Percentiles rank a stretch among this genome's conserved stretches.
Evolutionary conservation across 163 green algal genomes (phyloP).

Genomic region (Chloromonas sp.): DNA sequence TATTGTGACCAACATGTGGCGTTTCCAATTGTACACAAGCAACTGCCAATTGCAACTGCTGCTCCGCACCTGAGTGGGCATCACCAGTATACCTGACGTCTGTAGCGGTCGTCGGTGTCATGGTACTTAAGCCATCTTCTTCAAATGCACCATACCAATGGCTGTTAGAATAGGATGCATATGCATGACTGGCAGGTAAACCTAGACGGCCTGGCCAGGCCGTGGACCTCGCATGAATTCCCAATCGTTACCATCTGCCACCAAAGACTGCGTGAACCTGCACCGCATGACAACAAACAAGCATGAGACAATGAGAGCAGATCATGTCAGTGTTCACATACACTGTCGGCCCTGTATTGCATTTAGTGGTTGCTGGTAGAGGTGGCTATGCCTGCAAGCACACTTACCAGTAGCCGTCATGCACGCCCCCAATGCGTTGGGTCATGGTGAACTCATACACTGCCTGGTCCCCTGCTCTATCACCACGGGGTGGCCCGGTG

Average conservation of each 20-base stretch:
- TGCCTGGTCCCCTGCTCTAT: not conserved
- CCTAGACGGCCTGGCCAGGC: not conserved
- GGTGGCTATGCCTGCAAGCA: not conserved
- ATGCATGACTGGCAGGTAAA: too few relatives aligned
- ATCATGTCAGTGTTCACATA: not conserved
- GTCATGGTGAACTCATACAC: not conserved
- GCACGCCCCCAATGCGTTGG: conserved; percentile 17
- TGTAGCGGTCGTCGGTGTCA: too few relatives aligned
- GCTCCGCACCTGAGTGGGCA: too few relatives aligned
- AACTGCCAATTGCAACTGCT: too few relatives aligned
- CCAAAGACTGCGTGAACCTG: conserved; percentile 24
- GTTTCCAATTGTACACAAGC: too few relatives aligned
- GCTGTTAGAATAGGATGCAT: too few relatives aligned
- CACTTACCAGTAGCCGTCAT: conserved; percentile 29
- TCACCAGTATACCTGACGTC: too few relatives aligned
- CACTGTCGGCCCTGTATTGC: not conserved
- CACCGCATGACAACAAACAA: not conserved
- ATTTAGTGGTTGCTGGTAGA: not conserved
- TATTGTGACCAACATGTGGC: too few relatives aligned
- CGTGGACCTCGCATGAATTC: not conserved
- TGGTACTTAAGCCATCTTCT: too few relatives aligned
- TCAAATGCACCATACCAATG: too few relatives aligned
- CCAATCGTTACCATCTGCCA: not conserved
- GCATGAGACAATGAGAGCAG: not conserved
- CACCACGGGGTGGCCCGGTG: not conserved